A percentile compares a stretch with the other conserved stretches of the same genome.
Evolutionary conservation across 169 alveolate species (phyloP).

Genomic region (Plasmodium fragile): DNA sequence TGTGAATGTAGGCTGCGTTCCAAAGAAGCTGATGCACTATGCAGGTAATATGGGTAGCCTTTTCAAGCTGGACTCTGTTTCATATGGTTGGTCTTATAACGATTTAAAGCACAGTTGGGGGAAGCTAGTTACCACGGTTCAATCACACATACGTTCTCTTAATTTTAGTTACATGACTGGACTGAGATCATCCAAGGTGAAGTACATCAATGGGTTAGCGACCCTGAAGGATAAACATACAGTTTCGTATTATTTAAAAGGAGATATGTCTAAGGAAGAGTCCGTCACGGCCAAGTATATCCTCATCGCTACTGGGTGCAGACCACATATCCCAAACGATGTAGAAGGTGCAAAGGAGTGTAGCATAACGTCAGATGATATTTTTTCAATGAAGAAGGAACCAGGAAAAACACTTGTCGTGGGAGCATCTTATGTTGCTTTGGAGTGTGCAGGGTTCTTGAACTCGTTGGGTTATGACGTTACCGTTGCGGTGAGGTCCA

Average conservation of each 20-base stretch:
- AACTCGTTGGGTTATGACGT: conserved; percentile 95
- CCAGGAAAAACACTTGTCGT: conserved; percentile 97
- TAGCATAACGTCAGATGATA: conserved; percentile 97
- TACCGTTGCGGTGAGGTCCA: conserved; percentile 93
- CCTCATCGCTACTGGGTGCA: conserved; percentile 96
- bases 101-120: conserved; percentile 89
- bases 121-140: conserved; percentile 89
- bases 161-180: conserved; percentile 95
- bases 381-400: conserved; percentile 89
- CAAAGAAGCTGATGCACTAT: conserved; percentile 98
- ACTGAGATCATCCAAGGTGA: conserved; percentile 87
- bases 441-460: conserved; percentile 98
- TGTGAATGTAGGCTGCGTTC: conserved; percentile 99
- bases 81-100: conserved; percentile 71
- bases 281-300: conserved; percentile 91
- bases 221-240: conserved; percentile 65
- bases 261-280: conserved; percentile 80
- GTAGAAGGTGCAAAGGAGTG: conserved; percentile 93
- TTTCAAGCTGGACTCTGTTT: conserved; percentile 44
- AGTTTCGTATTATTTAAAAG: conserved; percentile 80
- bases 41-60: conserved; percentile 91
- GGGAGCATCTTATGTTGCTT: conserved; percentile 98
- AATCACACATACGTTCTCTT: conserved; percentile 92
- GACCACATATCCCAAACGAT: conserved; percentile 93
- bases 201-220: conserved; percentile 92